A percentile compares a stretch with the other conserved stretches of the same genome.
Evolutionary conservation across 257 asterid genomes (phyloP).

Genomic region (Echites panduratus): DNA sequence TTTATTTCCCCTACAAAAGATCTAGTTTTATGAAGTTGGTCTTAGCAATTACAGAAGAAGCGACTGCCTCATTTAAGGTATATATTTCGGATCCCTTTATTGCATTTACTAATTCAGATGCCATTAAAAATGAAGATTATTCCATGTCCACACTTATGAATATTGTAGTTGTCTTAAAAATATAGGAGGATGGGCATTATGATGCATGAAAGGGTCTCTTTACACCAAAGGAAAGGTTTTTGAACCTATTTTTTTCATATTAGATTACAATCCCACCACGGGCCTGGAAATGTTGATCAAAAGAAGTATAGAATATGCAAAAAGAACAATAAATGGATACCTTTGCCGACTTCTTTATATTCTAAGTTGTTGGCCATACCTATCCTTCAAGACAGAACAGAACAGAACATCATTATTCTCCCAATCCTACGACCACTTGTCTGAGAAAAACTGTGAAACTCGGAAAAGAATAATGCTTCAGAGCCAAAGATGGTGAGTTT

Average conservation of each 20-base stretch:
- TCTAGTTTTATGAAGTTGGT: too few relatives aligned
- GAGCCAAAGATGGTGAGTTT: not conserved
- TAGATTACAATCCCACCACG: not conserved
- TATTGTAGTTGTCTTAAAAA: too few relatives aligned
- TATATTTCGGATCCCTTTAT: too few relatives aligned
- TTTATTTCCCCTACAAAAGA: too few relatives aligned
- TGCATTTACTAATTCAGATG: slow-evolving; percentile 29
- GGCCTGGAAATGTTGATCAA: not conserved
- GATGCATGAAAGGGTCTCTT: not conserved
- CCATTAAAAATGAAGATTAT: slow-evolving; percentile 38
- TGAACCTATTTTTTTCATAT: not conserved
- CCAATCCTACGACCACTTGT: not conserved
- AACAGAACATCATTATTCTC: slow-evolving; percentile 1
- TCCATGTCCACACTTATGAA: slow-evolving; percentile 27
- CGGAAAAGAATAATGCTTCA: slow-evolving; percentile 3
- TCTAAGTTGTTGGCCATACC: not conserved
- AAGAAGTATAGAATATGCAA: not conserved
- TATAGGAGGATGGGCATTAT: not conserved
- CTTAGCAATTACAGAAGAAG: too few relatives aligned
- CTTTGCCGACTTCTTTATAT: not conserved
- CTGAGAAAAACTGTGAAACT: not conserved
- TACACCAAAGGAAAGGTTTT: not conserved
- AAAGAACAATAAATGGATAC: not conserved
- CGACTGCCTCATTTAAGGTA: too few relatives aligned
- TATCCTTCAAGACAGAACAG: not conserved